Conservation (phyloP, 2,329 filamentous ascomycete genomes). For the Penicillium expansum region DNA sequence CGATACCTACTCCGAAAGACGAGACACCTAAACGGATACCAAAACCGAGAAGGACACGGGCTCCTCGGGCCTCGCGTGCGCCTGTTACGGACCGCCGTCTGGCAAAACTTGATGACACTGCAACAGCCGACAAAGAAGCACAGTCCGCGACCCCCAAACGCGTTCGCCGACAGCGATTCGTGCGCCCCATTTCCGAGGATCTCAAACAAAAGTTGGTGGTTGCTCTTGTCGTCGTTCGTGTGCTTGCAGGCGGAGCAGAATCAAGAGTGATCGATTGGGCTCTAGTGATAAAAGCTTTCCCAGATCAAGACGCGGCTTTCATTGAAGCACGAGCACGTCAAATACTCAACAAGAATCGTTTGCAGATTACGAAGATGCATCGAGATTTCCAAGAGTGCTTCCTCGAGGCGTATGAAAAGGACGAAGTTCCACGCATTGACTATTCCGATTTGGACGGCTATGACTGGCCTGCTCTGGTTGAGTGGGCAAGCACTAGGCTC, state of each 20-base stretch:
- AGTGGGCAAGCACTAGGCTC: slow-evolving; percentile 47
- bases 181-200: slow-evolving; percentile 25
- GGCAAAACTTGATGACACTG: slow-evolving; percentile 24
- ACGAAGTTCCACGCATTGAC: slow-evolving; percentile 45
- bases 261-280: slow-evolving; percentile 46
- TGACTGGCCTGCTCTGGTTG: slow-evolving; percentile 47
- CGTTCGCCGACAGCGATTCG: slow-evolving; percentile 24
- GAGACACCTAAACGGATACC: background rate
- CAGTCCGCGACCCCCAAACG: slow-evolving; percentile 16
- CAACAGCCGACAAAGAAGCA: slow-evolving; percentile 9
- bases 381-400: slow-evolving; percentile 48
- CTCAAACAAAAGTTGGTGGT: slow-evolving; percentile 39
- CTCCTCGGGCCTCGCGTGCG: background rate
- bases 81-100: slow-evolving; percentile 24
- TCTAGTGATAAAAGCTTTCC: slow-evolving; percentile 44
- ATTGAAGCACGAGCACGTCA: slow-evolving; percentile 39
- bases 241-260: slow-evolving; percentile 46
- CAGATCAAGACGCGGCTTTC: slow-evolving; percentile 37
- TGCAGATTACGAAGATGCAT: slow-evolving; percentile 46
- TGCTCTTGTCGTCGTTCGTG: slow-evolving; percentile 46
- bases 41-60: background rate
- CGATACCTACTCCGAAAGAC: background rate
- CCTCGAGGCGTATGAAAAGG: slow-evolving; percentile 45
- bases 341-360: slow-evolving; percentile 38
- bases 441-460: slow-evolving; percentile 45